These are phyloP conservation scores for Sanghuangporus sanghuang DNA, from an alignment of 1,284 basidiomycete genomes.

Conservation along the genomic window DNA sequence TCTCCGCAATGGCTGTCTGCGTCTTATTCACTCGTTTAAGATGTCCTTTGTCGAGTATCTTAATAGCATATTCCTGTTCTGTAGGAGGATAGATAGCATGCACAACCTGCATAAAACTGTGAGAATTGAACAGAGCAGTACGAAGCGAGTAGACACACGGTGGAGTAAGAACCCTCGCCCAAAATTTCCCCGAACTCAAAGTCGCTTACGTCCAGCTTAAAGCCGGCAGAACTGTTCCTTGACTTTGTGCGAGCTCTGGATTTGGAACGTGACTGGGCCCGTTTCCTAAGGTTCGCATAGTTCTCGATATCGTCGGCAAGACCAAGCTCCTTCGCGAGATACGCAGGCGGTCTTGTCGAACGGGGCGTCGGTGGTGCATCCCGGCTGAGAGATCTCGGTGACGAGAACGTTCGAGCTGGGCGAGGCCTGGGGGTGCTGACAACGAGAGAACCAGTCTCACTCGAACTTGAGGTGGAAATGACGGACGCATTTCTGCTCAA, in stretches of 20 bases:
- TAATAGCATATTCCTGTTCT: slow-evolving; percentile 67
- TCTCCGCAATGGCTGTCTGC: slow-evolving; percentile 59
- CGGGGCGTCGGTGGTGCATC: slow-evolving; percentile 41
- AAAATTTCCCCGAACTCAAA: slow-evolving; percentile 67
- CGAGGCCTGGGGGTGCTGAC: slow-evolving; percentile 45
- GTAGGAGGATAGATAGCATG: slow-evolving; percentile 50
- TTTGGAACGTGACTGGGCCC: slow-evolving; percentile 32
- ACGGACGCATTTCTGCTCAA: slow-evolving; percentile 73
- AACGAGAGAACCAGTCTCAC: slow-evolving; percentile 40
- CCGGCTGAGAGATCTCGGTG: slow-evolving; percentile 55
- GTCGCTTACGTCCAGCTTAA: slow-evolving; percentile 47
- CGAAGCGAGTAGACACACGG: slow-evolving; percentile 38
- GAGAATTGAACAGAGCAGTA: not conserved
- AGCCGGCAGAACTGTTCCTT: slow-evolving; percentile 43
- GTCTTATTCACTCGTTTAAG: slow-evolving; percentile 64
- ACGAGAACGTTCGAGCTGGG: slow-evolving; percentile 62
- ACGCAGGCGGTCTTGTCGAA: slow-evolving; percentile 46
- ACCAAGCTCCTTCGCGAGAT: slow-evolving; percentile 56
- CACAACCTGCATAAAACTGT: slow-evolving; percentile 43
- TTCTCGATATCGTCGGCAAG: slow-evolving; percentile 32
- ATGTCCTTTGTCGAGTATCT: slow-evolving; percentile 73
- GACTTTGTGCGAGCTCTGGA: slow-evolving; percentile 26
- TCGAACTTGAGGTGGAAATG: slow-evolving; percentile 61
- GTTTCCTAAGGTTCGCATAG: slow-evolving; percentile 21
- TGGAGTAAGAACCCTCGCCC: slow-evolving; percentile 80